phyloP scores from a whole-genome alignment of 1,139 yeast genomes.

The Hansenula sp. region DNA sequence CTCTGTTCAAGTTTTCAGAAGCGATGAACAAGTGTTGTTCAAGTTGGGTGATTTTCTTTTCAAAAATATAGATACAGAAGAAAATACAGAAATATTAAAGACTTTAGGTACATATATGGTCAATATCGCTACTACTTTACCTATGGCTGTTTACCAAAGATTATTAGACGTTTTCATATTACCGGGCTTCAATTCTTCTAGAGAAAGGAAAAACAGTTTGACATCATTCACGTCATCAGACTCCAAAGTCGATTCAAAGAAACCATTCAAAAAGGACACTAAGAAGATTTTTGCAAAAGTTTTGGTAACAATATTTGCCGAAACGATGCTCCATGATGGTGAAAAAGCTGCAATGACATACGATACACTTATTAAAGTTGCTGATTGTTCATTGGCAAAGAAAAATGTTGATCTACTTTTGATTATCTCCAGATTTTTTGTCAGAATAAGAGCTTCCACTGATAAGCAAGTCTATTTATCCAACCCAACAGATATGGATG shows the following conservation, averaged over 20 bases:
- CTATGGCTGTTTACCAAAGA: constrained; percentile 19
- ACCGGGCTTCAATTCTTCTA: constrained; percentile 15
- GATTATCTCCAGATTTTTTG: constrained; percentile 48
- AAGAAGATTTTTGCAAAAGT: constrained; percentile 14
- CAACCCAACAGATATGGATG: constrained; percentile 61
- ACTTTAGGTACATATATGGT: constrained; percentile 31
- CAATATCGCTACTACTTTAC: background rate
- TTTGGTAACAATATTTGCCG: constrained; percentile 23
- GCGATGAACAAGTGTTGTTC: constrained; percentile 29
- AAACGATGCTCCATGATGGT: constrained; percentile 20
- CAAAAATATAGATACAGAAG: constrained; percentile 14
- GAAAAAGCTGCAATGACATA: constrained; percentile 29
- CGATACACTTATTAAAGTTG: constrained; percentile 24
- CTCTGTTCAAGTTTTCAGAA: constrained; percentile 24
- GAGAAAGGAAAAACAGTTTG: constrained; percentile 23
- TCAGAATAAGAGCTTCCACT: constrained; percentile 51
- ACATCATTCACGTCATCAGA: constrained; percentile 7
- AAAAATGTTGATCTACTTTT: constrained; percentile 37
- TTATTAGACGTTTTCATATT: constrained; percentile 27
- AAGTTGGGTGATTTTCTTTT: constrained; percentile 25
- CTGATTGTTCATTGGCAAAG: constrained; percentile 27
- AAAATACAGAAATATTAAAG: constrained; percentile 33
- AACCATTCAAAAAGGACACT: constrained; percentile 13
- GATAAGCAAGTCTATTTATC: constrained; percentile 46
- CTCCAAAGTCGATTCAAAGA: constrained; percentile 2